These are phyloP conservation scores for Exobasidium rhododendri DNA, from an alignment of 1,284 basidiomycete genomes.

Conservation along the genomic window DNA sequence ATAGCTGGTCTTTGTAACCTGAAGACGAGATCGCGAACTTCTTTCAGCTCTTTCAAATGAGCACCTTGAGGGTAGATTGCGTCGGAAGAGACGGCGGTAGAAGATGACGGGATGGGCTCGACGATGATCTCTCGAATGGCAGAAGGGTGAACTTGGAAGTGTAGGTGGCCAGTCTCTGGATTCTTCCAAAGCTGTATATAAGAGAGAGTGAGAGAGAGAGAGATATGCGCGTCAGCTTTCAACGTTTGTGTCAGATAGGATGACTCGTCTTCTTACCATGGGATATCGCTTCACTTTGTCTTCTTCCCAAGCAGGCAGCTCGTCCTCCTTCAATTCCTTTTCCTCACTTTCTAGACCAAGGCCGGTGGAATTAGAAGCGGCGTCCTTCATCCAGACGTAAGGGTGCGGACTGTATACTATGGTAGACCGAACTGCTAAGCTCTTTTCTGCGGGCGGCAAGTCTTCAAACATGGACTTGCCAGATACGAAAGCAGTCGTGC, in stretches of 20 bases:
- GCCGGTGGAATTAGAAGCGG: constrained; percentile 69
- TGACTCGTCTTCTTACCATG: constrained; percentile 56
- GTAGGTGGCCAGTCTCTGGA: constrained; percentile 69
- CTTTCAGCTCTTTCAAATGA: constrained; percentile 66
- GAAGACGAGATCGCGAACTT: constrained; percentile 71
- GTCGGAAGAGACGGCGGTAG: constrained; percentile 56
- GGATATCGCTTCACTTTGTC: constrained; percentile 68
- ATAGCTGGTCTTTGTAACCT: constrained; percentile 77
- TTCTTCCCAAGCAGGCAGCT: constrained; percentile 73
- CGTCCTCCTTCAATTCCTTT: constrained; percentile 64
- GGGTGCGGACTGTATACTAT: constrained; percentile 60
- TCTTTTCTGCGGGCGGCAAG: constrained; percentile 71
- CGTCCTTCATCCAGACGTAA: constrained; percentile 75
- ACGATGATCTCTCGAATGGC: constrained; percentile 55
- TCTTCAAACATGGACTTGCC: constrained; percentile 83
- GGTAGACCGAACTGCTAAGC: constrained; percentile 65
- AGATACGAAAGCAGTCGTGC: constrained; percentile 69
- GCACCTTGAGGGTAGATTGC: constrained; percentile 73
- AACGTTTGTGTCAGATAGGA: too few relatives aligned
- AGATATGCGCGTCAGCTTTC: too few relatives aligned
- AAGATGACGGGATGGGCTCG: constrained; percentile 62
- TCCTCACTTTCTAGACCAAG: constrained; percentile 75
- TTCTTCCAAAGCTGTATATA: constrained; percentile 72
- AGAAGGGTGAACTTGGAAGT: constrained; percentile 63
- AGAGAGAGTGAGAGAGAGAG: neutral